Base-by-base conservation (phyloP, 306 rosid species). In the Albizia julibrissin region DNA sequence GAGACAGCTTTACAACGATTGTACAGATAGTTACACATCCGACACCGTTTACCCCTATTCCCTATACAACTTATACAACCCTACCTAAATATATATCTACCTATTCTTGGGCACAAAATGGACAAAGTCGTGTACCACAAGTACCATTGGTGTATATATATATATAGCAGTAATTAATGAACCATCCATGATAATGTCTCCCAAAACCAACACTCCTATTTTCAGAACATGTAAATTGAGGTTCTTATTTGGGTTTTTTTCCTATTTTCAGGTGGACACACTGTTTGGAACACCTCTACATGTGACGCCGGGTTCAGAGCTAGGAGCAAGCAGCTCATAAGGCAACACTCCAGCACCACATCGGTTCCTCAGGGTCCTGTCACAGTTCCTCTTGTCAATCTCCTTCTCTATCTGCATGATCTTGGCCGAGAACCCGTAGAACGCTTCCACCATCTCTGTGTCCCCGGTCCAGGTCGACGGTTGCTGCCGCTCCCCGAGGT, bases 221-320 rank as follows among this genome's bases (percentile, higher is more conserved):
- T 13, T 42, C 21, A 70, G 10, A 52, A 52, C 14, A 56, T 8
- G 27, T n/a, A 10, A 58, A 22, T 46, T 49, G 29, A 29, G 47
- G 39, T 62, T 16, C 59, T 62, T 37, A 79, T 49, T 78, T 34
- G 29, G 13, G 10, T 69, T 24, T 61, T 40, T 40, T 11, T 69
- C 40, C 22, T 9, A 7, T 43, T 37, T 4, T 89, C 84, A 94
- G 3, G 93, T 94, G 7, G 98, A 92, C 13, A 94, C 93, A 33
- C 98, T 94, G 8, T 94, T 94, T 27, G 98, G 98, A 34, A 94
- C 90, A 29, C 98, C 98, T 80, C 98, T 86, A 47, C 98, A 92
- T 22, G 98, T 94, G 64, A 94, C 92, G 4, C 98, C 98, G 3
- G 94, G 95, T 70, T 81, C 90, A 0, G 98, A 94, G 87, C 90